Evolutionary conservation across 805 yeast species (phyloP).

Genomic region (Ogataea trehaloabstinens): DNA sequence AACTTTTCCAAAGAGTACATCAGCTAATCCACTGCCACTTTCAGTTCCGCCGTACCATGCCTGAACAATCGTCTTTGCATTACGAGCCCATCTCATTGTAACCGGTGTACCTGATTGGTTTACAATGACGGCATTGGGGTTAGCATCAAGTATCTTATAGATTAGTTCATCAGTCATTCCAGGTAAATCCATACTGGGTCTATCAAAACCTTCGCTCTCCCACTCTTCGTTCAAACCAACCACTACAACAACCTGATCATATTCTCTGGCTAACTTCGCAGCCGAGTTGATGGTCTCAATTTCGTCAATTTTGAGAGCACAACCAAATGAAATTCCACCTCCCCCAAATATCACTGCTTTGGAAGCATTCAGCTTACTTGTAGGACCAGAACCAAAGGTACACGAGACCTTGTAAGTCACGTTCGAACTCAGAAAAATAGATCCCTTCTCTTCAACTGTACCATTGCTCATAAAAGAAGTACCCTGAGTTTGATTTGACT

Average conservation of each 20-base stretch:
- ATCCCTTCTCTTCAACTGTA: conserved; percentile 42
- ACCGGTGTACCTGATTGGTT: conserved; percentile 42
- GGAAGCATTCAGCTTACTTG: conserved; percentile 1
- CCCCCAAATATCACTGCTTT: conserved; percentile 1
- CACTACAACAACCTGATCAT: conserved; percentile 35
- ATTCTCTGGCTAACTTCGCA: background rate
- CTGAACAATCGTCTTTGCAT: conserved; percentile 31
- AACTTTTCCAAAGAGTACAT: conserved; percentile 41
- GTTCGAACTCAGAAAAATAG: background rate
- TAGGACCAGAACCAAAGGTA: conserved; percentile 21
- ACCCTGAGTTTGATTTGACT: conserved; percentile 49
- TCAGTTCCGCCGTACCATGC: conserved; percentile 41
- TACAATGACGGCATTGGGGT: conserved; percentile 35
- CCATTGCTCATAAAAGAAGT: conserved; percentile 52
- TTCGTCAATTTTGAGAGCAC: conserved; percentile 4
- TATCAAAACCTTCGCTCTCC: conserved; percentile 41
- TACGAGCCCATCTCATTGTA: conserved; percentile 37
- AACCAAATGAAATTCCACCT: conserved; percentile 1
- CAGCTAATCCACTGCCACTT: conserved; percentile 41
- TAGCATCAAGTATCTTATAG: conserved; percentile 30
- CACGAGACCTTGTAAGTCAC: background rate
- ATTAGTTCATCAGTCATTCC: conserved; percentile 33
- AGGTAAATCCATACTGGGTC: conserved; percentile 37
- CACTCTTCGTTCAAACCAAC: conserved; percentile 38
- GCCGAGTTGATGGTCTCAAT: background rate